Conservation (phyloP, 2,329 filamentous ascomycete genomes). For the Cladosporium cucumerinum region DNA sequence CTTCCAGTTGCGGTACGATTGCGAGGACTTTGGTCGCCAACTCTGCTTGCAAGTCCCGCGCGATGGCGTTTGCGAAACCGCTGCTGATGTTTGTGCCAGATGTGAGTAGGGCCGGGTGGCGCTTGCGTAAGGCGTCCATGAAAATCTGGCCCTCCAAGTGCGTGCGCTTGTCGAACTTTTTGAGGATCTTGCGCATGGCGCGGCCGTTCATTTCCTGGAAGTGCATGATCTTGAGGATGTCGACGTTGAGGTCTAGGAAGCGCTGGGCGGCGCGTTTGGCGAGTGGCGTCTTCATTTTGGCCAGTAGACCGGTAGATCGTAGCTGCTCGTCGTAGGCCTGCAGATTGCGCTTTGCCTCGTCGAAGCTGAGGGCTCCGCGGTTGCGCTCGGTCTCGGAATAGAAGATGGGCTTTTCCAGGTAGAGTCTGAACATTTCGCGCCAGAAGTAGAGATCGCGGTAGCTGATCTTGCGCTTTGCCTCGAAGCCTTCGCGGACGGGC, state of each 20-base stretch:
- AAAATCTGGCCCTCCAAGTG: conserved; percentile 55
- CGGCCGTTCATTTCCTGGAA: conserved; percentile 81
- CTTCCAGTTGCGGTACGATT: conserved; percentile 75
- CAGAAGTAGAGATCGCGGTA: conserved; percentile 65
- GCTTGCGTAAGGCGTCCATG: conserved; percentile 24
- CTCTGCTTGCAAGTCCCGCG: conserved; percentile 71
- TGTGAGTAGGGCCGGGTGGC: conserved; percentile 28
- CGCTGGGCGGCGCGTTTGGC: conserved; percentile 62
- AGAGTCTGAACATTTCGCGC: conserved; percentile 78
- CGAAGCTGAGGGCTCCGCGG: conserved; percentile 64
- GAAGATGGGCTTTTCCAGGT: conserved; percentile 75
- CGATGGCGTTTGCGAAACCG: conserved; percentile 64
- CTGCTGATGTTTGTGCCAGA: conserved; percentile 50
- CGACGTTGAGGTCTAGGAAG: conserved; percentile 70
- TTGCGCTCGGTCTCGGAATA: conserved; percentile 73
- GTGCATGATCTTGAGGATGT: conserved; percentile 73
- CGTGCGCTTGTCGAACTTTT: conserved; percentile 89
- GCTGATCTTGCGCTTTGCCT: conserved; percentile 32
- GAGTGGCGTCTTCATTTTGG: conserved; percentile 62
- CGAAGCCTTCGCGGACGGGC: conserved; percentile 54
- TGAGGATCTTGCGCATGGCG: conserved; percentile 78
- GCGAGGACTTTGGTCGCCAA: conserved; percentile 69
- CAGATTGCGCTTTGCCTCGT: conserved; percentile 64
- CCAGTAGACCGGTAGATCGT: conserved; percentile 55
- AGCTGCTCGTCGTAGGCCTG: conserved; percentile 70